Evolutionary conservation across 2,329 filamentous ascomycete genomes (phyloP), one percentile per base, ranked within the genome.

Genomic region (Eurotiales sp.): DNA sequence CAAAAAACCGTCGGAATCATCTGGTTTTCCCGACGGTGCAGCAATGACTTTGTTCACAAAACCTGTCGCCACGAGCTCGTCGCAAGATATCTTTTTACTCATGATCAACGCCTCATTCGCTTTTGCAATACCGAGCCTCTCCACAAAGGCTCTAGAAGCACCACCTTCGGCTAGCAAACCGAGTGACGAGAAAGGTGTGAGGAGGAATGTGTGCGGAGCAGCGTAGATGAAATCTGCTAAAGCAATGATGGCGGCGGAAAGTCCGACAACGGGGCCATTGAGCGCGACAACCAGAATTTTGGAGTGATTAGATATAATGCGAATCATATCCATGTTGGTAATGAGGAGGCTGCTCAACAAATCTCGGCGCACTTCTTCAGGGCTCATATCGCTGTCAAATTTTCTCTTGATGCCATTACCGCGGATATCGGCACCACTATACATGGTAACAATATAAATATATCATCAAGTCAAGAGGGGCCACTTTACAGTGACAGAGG

Each of bases 41-140:
- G 75, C 72, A 58, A 96, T 87, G 14, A 96, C 78, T 69, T 86
- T 87, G 62, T 96, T 97, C 40, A 95, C 88, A 63, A 90, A 97
- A 0, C 92, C 91, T 2, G 82, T 80, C 8, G 78, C 73, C 56
- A 91, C 76, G 25, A 97, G 77, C 64, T 95, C 90, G 21, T 85
- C 81, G 25, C 82, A 81, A 0, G 77, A 68, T 60, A 97, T 88
- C 40, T 84, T 79, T 69, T 87, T 88, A 62, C 87, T 90, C 86
- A 95, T 93, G 59, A 99, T 84, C 11, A 97, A 79, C 11, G 93
- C 92, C 77, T 97, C 93, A 64, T 95, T 95, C 8, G 90, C 91
- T 66, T 88, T 88, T 53, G 81, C 76, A 46, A 90, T 80, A 1
- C 93, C 93, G 21, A 97, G 77, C 0, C 92, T 77, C 61, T 86